These are phyloP conservation scores for Lepidopterella palustris DNA, from an alignment of 495 filamentous ascomycete genomes.

Conservation along the genomic window DNA sequence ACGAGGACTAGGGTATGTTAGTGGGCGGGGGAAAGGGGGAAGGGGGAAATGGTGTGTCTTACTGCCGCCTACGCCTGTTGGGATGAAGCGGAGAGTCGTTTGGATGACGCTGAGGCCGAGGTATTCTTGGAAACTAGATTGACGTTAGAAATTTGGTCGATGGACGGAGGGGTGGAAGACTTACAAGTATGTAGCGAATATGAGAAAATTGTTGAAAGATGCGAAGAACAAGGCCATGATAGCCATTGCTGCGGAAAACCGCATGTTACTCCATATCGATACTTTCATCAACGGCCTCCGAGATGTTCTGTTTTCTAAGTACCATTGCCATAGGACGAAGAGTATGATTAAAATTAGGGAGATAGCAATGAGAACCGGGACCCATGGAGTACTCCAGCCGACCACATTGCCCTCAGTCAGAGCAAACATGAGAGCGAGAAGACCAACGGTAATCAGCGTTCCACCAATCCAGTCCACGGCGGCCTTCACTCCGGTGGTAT, in stretches of 20 bases:
- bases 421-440: constrained; percentile 53
- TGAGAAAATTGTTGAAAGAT: constrained; percentile 52
- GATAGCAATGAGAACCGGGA: constrained; percentile 56
- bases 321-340: constrained; percentile 61
- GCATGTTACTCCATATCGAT: constrained; percentile 46
- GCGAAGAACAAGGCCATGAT: constrained; percentile 56
- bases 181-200: constrained; percentile 54
- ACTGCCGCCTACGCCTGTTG: constrained; percentile 48
- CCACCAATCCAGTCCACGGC: constrained; percentile 37
- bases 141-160: not conserved
- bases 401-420: constrained; percentile 57
- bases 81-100: constrained; percentile 56
- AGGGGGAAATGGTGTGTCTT: not conserved
- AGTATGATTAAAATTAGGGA: constrained; percentile 50
- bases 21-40: not conserved
- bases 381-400: constrained; percentile 62
- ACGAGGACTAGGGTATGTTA: constrained; percentile 31
- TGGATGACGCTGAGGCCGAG: constrained; percentile 48
- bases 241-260: constrained; percentile 53
- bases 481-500: constrained; percentile 13
- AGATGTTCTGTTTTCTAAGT: constrained; percentile 45
- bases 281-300: constrained; percentile 53
- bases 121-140: constrained; percentile 48
- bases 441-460: constrained; percentile 33
- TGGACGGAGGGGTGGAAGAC: not conserved